A percentile compares a stretch with the other conserved stretches of the same genome.
These are phyloP conservation scores for Peterozyma toletana DNA, from an alignment of 805 yeast species.

Conservation along the genomic window DNA sequence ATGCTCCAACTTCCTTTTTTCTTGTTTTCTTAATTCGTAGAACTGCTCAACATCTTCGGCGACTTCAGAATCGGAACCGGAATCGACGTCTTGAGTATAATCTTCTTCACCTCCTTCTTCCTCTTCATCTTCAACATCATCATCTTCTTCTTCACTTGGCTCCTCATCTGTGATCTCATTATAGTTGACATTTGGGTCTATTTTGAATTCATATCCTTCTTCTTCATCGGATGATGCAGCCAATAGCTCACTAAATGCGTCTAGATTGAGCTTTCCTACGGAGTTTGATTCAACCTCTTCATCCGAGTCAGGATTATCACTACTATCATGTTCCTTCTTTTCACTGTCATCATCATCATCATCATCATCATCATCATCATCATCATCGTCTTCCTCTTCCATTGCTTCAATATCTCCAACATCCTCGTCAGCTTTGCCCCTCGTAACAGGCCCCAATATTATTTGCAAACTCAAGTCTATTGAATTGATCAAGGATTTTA, in stretches of 20 bases:
- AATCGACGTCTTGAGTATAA: not conserved
- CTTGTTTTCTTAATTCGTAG: conserved; percentile 4
- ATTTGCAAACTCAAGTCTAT: conserved; percentile 18
- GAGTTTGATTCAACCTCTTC: conserved; percentile 11
- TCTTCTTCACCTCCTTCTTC: conserved; percentile 11
- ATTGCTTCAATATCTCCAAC: conserved; percentile 19
- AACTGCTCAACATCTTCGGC: conserved; percentile 3
- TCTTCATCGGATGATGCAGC: conserved; percentile 39
- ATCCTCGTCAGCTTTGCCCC: conserved; percentile 12
- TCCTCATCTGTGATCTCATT: conserved; percentile 65
- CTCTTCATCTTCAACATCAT: conserved; percentile 17
- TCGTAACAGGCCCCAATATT: conserved; percentile 19
- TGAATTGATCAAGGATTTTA: conserved; percentile 23
- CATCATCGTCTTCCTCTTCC: conserved; percentile 17
- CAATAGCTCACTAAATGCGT: conserved; percentile 29
- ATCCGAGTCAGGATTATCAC: conserved; percentile 16
- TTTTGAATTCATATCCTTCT: conserved; percentile 18
- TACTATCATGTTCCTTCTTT: conserved; percentile 9
- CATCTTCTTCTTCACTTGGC: conserved; percentile 31
- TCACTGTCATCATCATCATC: conserved; percentile 13
- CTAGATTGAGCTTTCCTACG: conserved; percentile 14
- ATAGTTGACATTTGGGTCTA: conserved; percentile 35
- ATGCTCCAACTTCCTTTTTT: conserved; percentile 13
- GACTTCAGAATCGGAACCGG: not conserved
- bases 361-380: conserved; percentile 16